Evolutionary conservation across 2,329 filamentous ascomycete genomes (phyloP), one percentile per base, ranked within the genome.

Genomic region (Clonostachys solani): DNA sequence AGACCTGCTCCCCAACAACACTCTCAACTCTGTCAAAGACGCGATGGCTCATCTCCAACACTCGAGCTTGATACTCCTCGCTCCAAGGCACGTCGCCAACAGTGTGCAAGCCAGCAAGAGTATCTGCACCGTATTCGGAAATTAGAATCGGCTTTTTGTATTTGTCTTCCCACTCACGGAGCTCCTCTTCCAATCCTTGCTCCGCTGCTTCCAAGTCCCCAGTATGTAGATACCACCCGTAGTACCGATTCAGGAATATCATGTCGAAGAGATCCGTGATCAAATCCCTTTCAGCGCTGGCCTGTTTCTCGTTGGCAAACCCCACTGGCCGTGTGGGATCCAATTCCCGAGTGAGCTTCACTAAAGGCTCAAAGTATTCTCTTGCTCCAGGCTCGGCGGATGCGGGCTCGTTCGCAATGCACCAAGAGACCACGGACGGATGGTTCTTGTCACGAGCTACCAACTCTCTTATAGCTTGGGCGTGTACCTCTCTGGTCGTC

Each of bases 41-140:
- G 3, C 58, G 51, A 34, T 61, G 59, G 15, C 52, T 61, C 57
- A 60, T 59, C 16, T 57, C 52, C 13, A 64, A 45, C 17, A 61
- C 42, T 8, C 44, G 12, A 1, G 47, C 44, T 46, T 62, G 59
- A 46, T 55, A 62, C 48, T 62, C 60, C 43, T 64, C 60, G 18
- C 54, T 58, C 59, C 59, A 62, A 4, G 55, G 56, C 5, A 61
- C 37, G 8, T 52, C 54, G 1, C 47, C 33, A 1, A 58, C 48
- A 4, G 60, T 50, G 45, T 63, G 60, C 16, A 63, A 40, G 0
- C 61, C 61, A 0, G 60, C 49, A 5, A 59, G 16, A 0, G 58
- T 59, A 42, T 63, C 61, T 1, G 56, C 59, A 1, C 61, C 60
- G 18, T 62, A 62, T 47, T 62, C 60, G 2, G 52, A 49, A 48